These are phyloP conservation scores for Calonectria naviculata DNA, from an alignment of 2,329 filamentous ascomycete species.

Conservation along the genomic window DNA sequence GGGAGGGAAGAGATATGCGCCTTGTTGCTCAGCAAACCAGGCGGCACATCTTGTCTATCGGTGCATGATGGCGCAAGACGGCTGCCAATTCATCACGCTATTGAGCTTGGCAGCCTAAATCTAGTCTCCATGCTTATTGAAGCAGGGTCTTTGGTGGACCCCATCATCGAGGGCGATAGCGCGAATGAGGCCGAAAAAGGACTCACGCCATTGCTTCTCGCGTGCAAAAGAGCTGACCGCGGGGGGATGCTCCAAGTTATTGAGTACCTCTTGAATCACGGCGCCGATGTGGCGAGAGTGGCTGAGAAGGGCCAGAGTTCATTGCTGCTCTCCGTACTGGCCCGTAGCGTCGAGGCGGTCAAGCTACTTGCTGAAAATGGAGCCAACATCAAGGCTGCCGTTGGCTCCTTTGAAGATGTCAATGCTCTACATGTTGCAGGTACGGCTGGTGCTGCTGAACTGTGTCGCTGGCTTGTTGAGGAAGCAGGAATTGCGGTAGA, in stretches of 20 bases:
- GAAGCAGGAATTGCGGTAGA: not conserved
- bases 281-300: not conserved
- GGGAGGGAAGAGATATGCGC: not conserved
- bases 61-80: not conserved
- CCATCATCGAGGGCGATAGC: not conserved
- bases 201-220: constrained; percentile 3
- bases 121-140: constrained; percentile 9
- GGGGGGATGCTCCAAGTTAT: constrained; percentile 5
- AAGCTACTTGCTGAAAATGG: constrained; percentile 7
- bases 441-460: constrained; percentile 1
- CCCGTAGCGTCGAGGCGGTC: constrained; percentile 8
- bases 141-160: constrained; percentile 10
- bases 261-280: constrained; percentile 14
- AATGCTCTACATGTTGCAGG: constrained; percentile 15
- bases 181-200: constrained; percentile 9
- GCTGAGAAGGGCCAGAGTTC: not conserved
- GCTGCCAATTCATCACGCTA: constrained; percentile 13
- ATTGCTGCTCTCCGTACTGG: constrained; percentile 6
- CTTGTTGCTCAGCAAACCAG: constrained; percentile 2
- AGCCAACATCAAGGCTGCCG: constrained; percentile 9
- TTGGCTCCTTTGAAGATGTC: constrained; percentile 14
- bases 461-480: constrained; percentile 9
- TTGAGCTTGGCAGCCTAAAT: not conserved
- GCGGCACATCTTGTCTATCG: not conserved
- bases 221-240: not conserved